Base-by-base conservation (phyloP, 176 grass and related monocot species). In the Dendrocalamus sinicus region DNA sequence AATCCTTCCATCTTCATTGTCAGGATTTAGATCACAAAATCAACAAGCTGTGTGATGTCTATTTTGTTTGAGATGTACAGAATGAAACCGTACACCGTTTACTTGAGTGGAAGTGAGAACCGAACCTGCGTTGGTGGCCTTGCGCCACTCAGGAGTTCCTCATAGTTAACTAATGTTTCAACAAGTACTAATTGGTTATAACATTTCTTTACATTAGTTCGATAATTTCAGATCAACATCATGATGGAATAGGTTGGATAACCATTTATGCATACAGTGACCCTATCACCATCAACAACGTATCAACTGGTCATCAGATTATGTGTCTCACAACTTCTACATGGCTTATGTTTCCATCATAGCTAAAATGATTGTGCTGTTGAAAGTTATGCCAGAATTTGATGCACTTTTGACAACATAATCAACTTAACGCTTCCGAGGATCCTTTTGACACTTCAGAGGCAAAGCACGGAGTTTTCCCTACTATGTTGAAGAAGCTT, bases 311-410 rank as follows among this genome's bases (percentile, higher is more conserved):
- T 19, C 45, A 15, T 54, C 65, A 39, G 55, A 82, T 72, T 78
- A 55, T 73, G 50, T 66, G 79, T 28, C 75, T 73, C 55, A 13
- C 59, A 68, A 58, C 51, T 85, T 81, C 39, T 69, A 82, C 72
- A 90, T 82, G 84, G 65, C 50, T 48, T 83, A 47, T 67, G 23
- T 75, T 45, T 81, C n/a, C 77, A 67, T 76, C 39, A 77, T 84
- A 78, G 79, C 85, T 54, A 35, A 17, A 57, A 72, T 82, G 72
- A 86, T 83, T 66, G 57, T 65, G 73, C 14, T 62, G 46, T 82
- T 78, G 84, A 83, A 83, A 45, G 76, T 44, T 45, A 28, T 73
- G 28, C 19, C 2, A 13, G 37, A 58, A 66, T 50, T 72, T 14
- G 12, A 50, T 84, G 55, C 60, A 4, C 67, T 83, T 78, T 86